phyloP scores from a whole-genome alignment of 2,329 filamentous ascomycete species.

The Aspergillus chevalieri region DNA sequence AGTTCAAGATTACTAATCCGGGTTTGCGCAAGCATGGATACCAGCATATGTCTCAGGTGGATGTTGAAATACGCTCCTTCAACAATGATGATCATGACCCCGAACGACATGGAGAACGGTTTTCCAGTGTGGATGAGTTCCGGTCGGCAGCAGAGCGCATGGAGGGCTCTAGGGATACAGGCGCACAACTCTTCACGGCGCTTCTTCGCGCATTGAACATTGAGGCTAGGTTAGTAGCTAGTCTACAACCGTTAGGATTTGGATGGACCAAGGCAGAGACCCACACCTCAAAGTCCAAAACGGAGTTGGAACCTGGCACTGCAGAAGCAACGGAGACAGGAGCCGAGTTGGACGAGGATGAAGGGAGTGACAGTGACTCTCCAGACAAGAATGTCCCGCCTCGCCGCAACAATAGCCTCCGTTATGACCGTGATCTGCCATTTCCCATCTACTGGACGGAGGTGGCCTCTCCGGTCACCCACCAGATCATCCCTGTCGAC shows the following conservation, averaged over 20 bases:
- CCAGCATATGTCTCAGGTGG: constrained; percentile 66
- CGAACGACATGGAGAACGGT: constrained; percentile 67
- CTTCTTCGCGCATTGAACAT: constrained; percentile 73
- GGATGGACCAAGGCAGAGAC: constrained; percentile 87
- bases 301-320: constrained; percentile 1
- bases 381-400: constrained; percentile 7
- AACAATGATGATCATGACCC: constrained; percentile 57
- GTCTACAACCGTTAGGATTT: constrained; percentile 78
- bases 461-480: constrained; percentile 72
- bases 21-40: constrained; percentile 87
- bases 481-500: constrained; percentile 74
- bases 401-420: constrained; percentile 34
- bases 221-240: constrained; percentile 77
- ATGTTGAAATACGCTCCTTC: constrained; percentile 67
- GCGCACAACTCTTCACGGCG: constrained; percentile 83
- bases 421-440: constrained; percentile 67
- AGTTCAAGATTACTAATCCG: constrained; percentile 70
- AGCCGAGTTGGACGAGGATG: constrained; percentile 14
- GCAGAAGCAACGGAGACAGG: constrained; percentile 9
- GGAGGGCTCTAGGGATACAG: constrained; percentile 77
- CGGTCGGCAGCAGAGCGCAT: constrained; percentile 62
- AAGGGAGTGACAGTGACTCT: constrained; percentile 12
- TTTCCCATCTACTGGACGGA: constrained; percentile 94
- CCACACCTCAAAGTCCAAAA: constrained; percentile 45
- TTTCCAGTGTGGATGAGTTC: constrained; percentile 63